Conservation (phyloP, 2,329 filamentous ascomycete species). For the Penicillium sclerotiorum region DNA sequence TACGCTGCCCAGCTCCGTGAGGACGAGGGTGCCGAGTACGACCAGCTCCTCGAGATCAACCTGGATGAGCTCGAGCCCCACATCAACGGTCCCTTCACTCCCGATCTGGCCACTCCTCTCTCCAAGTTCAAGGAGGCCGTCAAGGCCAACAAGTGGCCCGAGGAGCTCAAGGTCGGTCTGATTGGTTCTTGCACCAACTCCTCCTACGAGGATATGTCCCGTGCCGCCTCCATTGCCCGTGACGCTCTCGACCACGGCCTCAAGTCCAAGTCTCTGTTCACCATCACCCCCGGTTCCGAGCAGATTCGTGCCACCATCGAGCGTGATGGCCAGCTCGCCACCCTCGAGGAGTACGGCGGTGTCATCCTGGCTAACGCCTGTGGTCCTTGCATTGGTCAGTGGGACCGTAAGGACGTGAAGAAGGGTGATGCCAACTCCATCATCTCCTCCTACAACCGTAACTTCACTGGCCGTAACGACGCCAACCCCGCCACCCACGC, state of each 20-base stretch:
- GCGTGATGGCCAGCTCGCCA: conserved; percentile 81
- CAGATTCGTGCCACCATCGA: conserved; percentile 94
- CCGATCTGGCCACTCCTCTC: conserved; percentile 88
- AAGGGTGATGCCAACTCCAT: conserved; percentile 97
- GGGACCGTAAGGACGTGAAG: conserved; percentile 90
- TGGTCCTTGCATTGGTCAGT: conserved; percentile 91
- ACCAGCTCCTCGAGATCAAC: conserved; percentile 87
- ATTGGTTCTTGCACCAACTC: conserved; percentile 99
- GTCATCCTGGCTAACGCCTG: conserved; percentile 93
- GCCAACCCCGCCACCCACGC: conserved; percentile 93
- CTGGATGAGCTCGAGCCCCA: conserved; percentile 89
- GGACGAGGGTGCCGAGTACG: conserved; percentile 82
- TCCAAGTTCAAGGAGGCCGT: conserved; percentile 87
- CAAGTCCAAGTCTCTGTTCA: conserved; percentile 87
- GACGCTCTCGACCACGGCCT: conserved; percentile 88
- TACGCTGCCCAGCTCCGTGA: conserved; percentile 66
- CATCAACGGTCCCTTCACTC: conserved; percentile 96
- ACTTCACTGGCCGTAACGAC: conserved; percentile 98
- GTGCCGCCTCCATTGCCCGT: conserved; percentile 88
- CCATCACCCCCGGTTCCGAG: conserved; percentile 94
- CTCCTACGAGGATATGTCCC: conserved; percentile 98
- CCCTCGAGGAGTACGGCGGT: conserved; percentile 83
- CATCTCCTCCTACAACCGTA: conserved; percentile 98
- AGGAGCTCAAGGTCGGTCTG: conserved; percentile 85
- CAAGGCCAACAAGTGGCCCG: conserved; percentile 83